These are phyloP conservation scores for Dichomitus squalens DNA, from an alignment of 1,284 basidiomycete genomes.

Conservation along the genomic window DNA sequence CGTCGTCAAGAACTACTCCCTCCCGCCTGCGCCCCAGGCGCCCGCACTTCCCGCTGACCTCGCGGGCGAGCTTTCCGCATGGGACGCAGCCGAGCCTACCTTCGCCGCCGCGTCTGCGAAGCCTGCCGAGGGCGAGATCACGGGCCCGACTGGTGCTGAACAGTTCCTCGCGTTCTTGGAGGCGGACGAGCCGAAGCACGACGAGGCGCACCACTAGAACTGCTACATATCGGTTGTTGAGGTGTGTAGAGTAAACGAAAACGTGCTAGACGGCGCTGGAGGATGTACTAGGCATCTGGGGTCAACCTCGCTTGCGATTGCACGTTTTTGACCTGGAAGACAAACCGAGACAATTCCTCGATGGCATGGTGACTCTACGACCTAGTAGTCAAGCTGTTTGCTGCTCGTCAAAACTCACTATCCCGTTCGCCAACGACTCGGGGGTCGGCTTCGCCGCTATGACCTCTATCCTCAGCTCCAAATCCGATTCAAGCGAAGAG, in stretches of 20 bases:
- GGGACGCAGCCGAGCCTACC: constrained; percentile 77
- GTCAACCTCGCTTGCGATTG: no score
- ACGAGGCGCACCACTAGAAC: constrained; percentile 52
- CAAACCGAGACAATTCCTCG: no score
- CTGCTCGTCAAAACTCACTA: constrained; percentile 26
- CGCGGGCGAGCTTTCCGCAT: constrained; percentile 80
- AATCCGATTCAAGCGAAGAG: constrained; percentile 47
- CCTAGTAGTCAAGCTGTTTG: neutral
- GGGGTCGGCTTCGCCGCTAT: constrained; percentile 59
- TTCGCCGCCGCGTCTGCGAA: constrained; percentile 38
- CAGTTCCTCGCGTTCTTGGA: constrained; percentile 62
- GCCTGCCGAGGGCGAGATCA: constrained; percentile 35
- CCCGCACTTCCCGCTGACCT: constrained; percentile 79
- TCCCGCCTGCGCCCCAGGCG: constrained; percentile 68
- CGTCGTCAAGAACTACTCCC: constrained; percentile 72
- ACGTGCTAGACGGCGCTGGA: constrained; percentile 14
- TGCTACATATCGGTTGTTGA: neutral
- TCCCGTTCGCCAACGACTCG: constrained; percentile 46
- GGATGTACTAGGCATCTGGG: constrained; percentile 20
- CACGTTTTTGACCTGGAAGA: no score
- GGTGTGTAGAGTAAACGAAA: constrained; percentile 11
- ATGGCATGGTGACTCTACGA: no score
- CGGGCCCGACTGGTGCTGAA: constrained; percentile 46
- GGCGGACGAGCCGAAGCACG: constrained; percentile 58
- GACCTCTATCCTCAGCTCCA: constrained; percentile 53